Evolutionary conservation across 805 yeast genomes (phyloP).

Genomic region (Ogataea philodendri): DNA sequence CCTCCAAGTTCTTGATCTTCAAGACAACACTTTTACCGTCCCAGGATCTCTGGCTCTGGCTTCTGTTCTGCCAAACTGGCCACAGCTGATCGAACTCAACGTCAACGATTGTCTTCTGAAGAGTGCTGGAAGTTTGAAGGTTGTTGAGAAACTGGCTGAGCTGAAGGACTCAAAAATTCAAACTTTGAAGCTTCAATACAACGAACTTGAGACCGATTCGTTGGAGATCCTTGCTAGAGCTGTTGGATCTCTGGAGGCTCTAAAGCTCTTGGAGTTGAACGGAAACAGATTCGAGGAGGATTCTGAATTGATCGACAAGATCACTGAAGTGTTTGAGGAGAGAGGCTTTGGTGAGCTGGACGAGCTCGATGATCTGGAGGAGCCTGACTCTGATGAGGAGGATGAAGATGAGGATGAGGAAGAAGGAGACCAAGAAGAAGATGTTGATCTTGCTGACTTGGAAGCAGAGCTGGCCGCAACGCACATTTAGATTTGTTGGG

Average conservation of each 20-base stretch:
- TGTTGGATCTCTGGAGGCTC: conserved; percentile 52
- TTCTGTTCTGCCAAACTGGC: conserved; percentile 60
- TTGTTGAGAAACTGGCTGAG: conserved; percentile 47
- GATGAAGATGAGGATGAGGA: conserved; percentile 60
- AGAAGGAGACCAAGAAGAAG: conserved; percentile 44
- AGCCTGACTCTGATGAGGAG: conserved; percentile 66
- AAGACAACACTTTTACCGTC: conserved; percentile 90
- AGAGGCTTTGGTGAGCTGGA: conserved; percentile 83
- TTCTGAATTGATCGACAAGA: conserved; percentile 59
- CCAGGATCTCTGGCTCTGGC: conserved; percentile 67
- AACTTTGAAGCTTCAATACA: conserved; percentile 75
- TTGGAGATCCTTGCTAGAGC: conserved; percentile 58
- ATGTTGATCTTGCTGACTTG: conserved; percentile 40
- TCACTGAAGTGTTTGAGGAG: conserved; percentile 60
- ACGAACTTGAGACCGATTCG: conserved; percentile 73
- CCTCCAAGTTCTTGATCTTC: conserved; percentile 75
- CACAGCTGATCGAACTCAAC: conserved; percentile 67
- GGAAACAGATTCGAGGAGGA: conserved; percentile 95
- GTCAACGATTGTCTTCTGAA: conserved; percentile 88
- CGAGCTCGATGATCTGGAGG: conserved; percentile 94
- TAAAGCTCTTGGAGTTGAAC: conserved; percentile 75
- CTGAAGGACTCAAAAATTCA: conserved; percentile 43
- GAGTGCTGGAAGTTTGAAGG: conserved; percentile 64
- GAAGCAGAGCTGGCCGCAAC: conserved; percentile 52
- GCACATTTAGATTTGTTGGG: conserved; percentile 21